Conservation (phyloP, 176 grass and related monocot genomes). For the Cenchrus americanus region DNA sequence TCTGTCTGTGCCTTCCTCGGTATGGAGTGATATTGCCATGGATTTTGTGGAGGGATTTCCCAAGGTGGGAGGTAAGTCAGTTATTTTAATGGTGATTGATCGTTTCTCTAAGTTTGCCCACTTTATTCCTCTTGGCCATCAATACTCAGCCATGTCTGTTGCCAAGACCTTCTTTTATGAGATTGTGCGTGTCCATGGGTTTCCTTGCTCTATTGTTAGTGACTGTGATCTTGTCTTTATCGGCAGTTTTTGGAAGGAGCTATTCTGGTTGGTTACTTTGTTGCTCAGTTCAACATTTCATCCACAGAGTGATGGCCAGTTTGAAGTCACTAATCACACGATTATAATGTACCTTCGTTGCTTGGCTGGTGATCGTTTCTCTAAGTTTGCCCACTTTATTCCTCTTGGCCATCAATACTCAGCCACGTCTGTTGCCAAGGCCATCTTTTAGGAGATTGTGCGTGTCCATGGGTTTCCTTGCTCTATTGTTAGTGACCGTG, state of each 20-base stretch:
- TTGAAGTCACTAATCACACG: background rate
- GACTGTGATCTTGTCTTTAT: background rate
- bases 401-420: background rate
- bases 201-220: no score
- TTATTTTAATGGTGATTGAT: background rate
- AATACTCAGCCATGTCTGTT: background rate
- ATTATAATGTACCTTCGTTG: background rate
- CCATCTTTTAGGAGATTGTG: background rate
- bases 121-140: background rate
- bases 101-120: no score
- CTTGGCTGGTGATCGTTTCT: background rate
- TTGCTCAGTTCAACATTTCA: background rate
- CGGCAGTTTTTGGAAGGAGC: background rate
- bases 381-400: background rate
- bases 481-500: no score
- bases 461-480: background rate
- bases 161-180: background rate
- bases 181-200: background rate
- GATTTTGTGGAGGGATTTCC: background rate
- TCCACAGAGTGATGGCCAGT: background rate
- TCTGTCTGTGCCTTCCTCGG: background rate
- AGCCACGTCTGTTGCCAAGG: background rate
- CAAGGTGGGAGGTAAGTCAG: background rate
- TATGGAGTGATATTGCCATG: background rate
- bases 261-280: background rate